Evolutionary conservation across 1,284 basidiomycete species (phyloP), one percentile per base, ranked within the genome.

Genomic region (Cutaneotrichosporon spelunceum): DNA sequence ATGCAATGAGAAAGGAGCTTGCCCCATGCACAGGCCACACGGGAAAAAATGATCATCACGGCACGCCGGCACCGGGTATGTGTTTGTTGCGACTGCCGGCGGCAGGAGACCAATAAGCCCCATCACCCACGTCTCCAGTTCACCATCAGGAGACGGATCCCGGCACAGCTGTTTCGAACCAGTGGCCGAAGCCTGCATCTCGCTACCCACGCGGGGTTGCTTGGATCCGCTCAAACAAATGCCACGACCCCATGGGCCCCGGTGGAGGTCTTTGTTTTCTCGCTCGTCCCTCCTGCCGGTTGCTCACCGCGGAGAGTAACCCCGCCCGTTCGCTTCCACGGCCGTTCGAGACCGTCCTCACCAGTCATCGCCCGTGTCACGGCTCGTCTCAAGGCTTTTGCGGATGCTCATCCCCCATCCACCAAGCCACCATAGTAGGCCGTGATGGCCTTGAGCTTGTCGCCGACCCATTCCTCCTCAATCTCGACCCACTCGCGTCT

Each of bases 381-480:
- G 23, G 7, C 45, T 24, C 8, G 10, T 26, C 45, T 2, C 44
- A 45, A 10, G 24, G 4, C 13, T 13, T 11, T 11, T 47, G 23
- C 23, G 23, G 24, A 14, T 24, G 23, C 23, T 47, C 45, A 24
- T 10, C 16, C 10, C 23, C 21, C 39, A 1, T 56, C 65, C 0
- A 75, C 78, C 19, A 83, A 69, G 0, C 74, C 74, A 1, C 83
- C 83, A 71, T 73, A 83, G 68, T 84, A 83, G 7, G 78, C 79
- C 11, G 81, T 82, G 16, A 84, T 66, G 10, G 83, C 83, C 67
- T 83, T 84, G 59, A 83, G 69, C 66, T 82, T 82, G 24, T 72
- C 70, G 3, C 80, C 79, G 64, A 84, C 80, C 79, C 80, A 83
- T 61, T 82, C 79, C 63, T 84, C 83, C 66, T 85, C 83, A 4